A percentile compares a stretch with the other conserved stretches of the same genome.
phyloP scores from a whole-genome alignment of 768 basidiomycete species.

The Kwoniella mangroviensis region DNA sequence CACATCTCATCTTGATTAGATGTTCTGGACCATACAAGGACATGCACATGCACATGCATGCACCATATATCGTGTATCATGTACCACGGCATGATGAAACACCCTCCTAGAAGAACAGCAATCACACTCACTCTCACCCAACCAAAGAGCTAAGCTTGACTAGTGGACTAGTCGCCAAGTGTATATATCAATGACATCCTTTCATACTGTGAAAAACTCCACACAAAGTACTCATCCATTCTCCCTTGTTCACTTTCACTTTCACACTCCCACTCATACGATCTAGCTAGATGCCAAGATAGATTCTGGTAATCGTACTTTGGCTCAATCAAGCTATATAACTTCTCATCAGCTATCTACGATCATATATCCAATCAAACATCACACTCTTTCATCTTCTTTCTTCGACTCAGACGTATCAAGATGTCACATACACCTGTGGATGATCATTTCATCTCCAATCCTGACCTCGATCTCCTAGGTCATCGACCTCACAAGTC shows the following conservation, averaged over 20 bases:
- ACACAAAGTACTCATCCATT: too few species aligned
- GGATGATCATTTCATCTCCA: conserved; percentile 31
- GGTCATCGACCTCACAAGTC: conserved; percentile 37
- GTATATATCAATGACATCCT: background rate
- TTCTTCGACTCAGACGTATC: background rate
- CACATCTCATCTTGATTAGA: background rate
- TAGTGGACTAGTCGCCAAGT: background rate
- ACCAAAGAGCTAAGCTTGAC: background rate
- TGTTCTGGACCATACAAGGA: background rate
- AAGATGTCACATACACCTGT: conserved; percentile 32
- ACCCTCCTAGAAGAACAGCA: background rate
- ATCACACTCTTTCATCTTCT: background rate
- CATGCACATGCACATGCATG: too few species aligned
- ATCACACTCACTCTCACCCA: background rate
- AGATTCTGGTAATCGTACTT: too few species aligned
- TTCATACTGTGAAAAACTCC: background rate
- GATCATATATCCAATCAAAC: background rate
- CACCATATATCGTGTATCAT: too few species aligned
- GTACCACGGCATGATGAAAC: background rate
- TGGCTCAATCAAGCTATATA: too few species aligned
- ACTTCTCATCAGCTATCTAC: background rate
- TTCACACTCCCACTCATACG: too few species aligned
- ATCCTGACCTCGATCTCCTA: conserved; percentile 32
- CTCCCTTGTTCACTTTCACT: too few species aligned
- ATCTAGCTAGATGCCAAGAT: too few species aligned